A percentile compares a stretch with the other conserved stretches of the same genome.
Evolutionary conservation across 352 stramenopile genomes (phyloP).

Genomic region (Phytophthora niederhauseri): DNA sequence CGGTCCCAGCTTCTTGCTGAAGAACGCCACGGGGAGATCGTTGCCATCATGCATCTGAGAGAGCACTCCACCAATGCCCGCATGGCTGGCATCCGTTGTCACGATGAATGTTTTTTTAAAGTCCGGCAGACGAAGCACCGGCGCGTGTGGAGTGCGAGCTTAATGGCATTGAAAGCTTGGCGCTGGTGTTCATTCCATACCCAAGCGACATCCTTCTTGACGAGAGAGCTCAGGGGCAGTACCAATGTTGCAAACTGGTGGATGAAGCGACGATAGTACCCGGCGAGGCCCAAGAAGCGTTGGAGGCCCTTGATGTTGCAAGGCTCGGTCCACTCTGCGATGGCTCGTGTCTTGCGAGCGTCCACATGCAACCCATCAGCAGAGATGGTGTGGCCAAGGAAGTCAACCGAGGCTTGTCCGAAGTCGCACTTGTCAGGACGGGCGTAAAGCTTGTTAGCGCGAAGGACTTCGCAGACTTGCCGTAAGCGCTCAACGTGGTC

Average conservation of each 20-base stretch:
- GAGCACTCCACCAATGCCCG: too few relatives aligned
- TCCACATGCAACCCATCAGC: constrained; percentile 21
- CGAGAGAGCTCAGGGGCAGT: too few relatives aligned
- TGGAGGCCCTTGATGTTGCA: constrained; percentile 23
- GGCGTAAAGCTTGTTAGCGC: background rate
- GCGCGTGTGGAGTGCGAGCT: constrained; percentile 31
- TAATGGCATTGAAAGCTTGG: constrained; percentile 20
- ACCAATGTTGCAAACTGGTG: constrained; percentile 22
- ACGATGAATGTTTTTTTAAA: constrained; percentile 40
- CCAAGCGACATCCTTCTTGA: too few relatives aligned
- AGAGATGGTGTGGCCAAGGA: constrained; percentile 34
- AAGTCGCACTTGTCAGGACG: constrained; percentile 26
- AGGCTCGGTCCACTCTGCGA: too few relatives aligned
- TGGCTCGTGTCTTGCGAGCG: too few relatives aligned
- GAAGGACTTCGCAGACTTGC: background rate
- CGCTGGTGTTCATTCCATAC: too few relatives aligned
- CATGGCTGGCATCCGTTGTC: constrained; percentile 37
- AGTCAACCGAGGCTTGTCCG: constrained; percentile 19
- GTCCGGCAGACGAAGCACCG: constrained; percentile 35
- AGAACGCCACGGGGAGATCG: too few relatives aligned
- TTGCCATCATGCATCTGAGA: too few relatives aligned
- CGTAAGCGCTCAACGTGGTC: background rate
- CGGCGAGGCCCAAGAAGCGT: constrained; percentile 30
- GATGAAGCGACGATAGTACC: constrained; percentile 38
- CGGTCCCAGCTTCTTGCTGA: too few relatives aligned